Conservation (phyloP, 495 filamentous ascomycete species). For the Xylaria curta region DNA sequence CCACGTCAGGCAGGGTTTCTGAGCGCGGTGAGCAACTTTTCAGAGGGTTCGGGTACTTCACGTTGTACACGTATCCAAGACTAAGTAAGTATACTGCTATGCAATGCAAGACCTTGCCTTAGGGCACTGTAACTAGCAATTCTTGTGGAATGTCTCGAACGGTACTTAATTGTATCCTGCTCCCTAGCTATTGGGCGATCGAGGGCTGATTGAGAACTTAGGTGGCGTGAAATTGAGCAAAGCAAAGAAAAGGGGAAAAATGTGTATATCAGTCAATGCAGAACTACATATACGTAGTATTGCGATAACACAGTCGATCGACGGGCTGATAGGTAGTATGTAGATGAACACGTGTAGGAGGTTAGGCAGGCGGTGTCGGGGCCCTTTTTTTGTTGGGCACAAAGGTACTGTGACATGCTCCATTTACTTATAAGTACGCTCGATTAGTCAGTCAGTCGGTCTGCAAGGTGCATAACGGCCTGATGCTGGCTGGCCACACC, state of each 20-base stretch:
- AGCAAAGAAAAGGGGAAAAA: slow-evolving; percentile 6
- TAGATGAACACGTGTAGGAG: slow-evolving; percentile 6
- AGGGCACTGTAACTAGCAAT: neutral
- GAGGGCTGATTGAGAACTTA: neutral
- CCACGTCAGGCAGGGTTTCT: slow-evolving; percentile 18
- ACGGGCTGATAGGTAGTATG: neutral
- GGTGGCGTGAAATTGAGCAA: slow-evolving; percentile 9
- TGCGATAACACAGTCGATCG: neutral
- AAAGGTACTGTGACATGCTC: slow-evolving; percentile 2
- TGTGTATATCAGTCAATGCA: neutral
- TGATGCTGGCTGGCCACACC: slow-evolving; percentile 14
- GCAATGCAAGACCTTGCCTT: slow-evolving; percentile 22
- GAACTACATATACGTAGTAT: neutral
- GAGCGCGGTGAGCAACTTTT: slow-evolving; percentile 19
- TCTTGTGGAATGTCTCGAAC: slow-evolving; percentile 4
- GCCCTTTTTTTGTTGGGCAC: slow-evolving; percentile 17
- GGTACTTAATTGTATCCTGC: slow-evolving; percentile 4
- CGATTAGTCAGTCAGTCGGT: slow-evolving; percentile 2
- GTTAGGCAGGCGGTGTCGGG: slow-evolving; percentile 18
- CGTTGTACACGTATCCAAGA: slow-evolving; percentile 25
- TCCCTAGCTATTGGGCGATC: neutral
- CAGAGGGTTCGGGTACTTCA: slow-evolving; percentile 21
- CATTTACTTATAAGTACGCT: neutral
- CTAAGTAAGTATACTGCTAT: slow-evolving; percentile 10
- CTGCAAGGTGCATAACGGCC: slow-evolving; percentile 11